Percentiles rank a stretch among this genome's conserved stretches.
Evolutionary conservation across 2,329 filamentous ascomycete species (phyloP).

Genomic region (Exserohilum rostratum): DNA sequence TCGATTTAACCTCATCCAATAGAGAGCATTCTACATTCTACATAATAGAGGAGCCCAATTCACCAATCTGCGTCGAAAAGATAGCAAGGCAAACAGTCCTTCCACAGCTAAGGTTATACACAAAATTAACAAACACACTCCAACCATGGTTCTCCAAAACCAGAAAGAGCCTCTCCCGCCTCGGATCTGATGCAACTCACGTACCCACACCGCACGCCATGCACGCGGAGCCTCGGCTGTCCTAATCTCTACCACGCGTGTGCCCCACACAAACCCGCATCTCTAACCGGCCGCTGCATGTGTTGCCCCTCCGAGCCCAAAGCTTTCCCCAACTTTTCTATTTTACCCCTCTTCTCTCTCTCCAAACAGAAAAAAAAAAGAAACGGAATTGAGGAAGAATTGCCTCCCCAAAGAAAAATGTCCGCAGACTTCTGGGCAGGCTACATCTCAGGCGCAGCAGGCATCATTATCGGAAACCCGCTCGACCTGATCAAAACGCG

Average conservation of each 20-base stretch:
- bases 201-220: too few relatives aligned
- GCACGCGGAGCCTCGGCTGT: conserved; percentile 32
- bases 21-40: too few relatives aligned
- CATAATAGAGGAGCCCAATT: too few relatives aligned
- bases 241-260: not conserved
- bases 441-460: conserved; percentile 83
- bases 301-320: conserved; percentile 16
- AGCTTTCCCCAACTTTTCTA: not conserved
- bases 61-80: too few relatives aligned
- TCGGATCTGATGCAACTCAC: not conserved
- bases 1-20: too few relatives aligned
- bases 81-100: too few relatives aligned
- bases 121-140: too few relatives aligned
- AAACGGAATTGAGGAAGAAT: too few relatives aligned
- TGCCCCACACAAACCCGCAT: conserved; percentile 12
- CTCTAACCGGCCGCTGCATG: not conserved
- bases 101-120: too few relatives aligned
- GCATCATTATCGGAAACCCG: conserved; percentile 88
- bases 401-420: conserved; percentile 60
- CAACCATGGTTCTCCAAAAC: not conserved
- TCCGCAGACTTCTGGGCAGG: conserved; percentile 93
- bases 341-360: not conserved
- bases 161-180: not conserved
- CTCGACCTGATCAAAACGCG: conserved; percentile 81
- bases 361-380: not conserved